Evolutionary conservation across 2,329 filamentous ascomycete genomes (phyloP).

Genomic region (Sphaerulina populicola): DNA sequence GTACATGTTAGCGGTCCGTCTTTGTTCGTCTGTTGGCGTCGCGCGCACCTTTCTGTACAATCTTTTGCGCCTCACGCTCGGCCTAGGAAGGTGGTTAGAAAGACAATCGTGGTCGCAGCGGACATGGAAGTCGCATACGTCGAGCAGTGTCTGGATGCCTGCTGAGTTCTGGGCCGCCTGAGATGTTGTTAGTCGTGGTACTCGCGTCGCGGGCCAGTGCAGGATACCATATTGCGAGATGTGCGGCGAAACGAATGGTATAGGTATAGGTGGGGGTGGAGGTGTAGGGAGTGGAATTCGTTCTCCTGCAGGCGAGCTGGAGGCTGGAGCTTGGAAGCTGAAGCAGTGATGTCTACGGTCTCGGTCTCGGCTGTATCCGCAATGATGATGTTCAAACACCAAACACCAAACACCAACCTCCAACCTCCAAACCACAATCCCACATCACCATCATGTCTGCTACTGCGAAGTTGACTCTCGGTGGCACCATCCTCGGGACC

Average conservation of each 20-base stretch:
- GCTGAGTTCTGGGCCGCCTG: constrained; percentile 97
- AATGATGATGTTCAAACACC: no score
- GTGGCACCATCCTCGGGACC: constrained; percentile 67
- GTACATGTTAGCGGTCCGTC: constrained; percentile 42
- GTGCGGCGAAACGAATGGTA: constrained; percentile 2
- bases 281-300: neutral
- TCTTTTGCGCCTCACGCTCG: constrained; percentile 97
- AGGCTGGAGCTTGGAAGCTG: constrained; percentile 8
- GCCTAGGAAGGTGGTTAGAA: constrained; percentile 53
- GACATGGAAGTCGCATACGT: constrained; percentile 51
- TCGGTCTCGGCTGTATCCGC: neutral
- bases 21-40: neutral
- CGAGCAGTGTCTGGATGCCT: constrained; percentile 96
- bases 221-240: constrained; percentile 14
- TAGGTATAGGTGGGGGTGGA: neutral
- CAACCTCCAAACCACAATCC: neutral
- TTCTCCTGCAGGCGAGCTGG: constrained; percentile 2
- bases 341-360: neutral
- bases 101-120: constrained; percentile 32
- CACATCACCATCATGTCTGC: constrained; percentile 60
- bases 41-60: constrained; percentile 83
- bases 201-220: neutral
- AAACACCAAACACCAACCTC: no score
- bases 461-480: constrained; percentile 77
- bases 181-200: constrained; percentile 12